Evolutionary conservation across 345 rosid genomes (phyloP).

Genomic region (Dipteronia dyeriana): DNA sequence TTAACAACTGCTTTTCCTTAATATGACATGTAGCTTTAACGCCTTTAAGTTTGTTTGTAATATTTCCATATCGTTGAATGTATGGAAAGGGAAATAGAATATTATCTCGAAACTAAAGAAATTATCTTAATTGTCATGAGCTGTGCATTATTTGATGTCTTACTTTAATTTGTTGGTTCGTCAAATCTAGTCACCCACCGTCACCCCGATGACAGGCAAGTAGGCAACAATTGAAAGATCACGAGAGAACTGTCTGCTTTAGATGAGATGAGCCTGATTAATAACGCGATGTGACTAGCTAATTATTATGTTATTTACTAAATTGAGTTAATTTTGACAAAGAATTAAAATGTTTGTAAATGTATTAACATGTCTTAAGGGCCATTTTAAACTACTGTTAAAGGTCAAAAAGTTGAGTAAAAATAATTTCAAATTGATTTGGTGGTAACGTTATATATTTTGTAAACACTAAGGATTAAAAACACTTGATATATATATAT

Average conservation of each 20-base stretch:
- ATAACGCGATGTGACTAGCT: neutral
- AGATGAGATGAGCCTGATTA: neutral
- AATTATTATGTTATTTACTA: neutral
- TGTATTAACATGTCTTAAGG: too few species aligned
- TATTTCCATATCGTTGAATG: neutral
- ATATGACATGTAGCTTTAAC: too few species aligned
- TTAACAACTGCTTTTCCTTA: too few species aligned
- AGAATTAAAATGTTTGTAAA: too few species aligned
- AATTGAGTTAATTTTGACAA: neutral
- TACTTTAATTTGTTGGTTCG: conserved; percentile 20
- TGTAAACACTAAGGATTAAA: too few species aligned
- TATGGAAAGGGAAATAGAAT: neutral
- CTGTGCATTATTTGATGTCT: neutral
- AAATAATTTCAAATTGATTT: too few species aligned
- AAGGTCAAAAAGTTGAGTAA: too few species aligned
- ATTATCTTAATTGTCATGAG: neutral
- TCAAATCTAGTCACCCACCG: conserved; percentile 27
- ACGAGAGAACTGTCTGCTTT: neutral
- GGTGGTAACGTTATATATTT: too few species aligned
- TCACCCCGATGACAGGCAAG: conserved; percentile 8
- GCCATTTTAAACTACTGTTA: too few species aligned
- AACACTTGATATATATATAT: too few species aligned
- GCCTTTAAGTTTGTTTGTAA: neutral
- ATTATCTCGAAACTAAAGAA: neutral
- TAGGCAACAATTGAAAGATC: neutral